These are phyloP conservation scores for Scutellaria minor DNA, from an alignment of 257 asterid genomes.

Conservation along the genomic window DNA sequence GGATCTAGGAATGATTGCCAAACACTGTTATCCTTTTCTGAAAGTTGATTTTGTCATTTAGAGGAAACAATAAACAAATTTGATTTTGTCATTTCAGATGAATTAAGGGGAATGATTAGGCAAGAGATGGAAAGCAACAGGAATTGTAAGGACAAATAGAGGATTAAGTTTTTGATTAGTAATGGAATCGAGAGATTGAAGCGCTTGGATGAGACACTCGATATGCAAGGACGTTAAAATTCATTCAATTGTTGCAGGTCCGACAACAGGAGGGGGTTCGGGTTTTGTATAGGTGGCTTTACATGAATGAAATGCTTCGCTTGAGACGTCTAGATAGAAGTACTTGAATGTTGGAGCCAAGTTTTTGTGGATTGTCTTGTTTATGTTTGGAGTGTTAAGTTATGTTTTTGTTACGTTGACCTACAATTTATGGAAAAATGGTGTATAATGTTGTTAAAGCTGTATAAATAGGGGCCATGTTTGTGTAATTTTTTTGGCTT, in stretches of 20 bases:
- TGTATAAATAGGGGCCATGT: slow-evolving; percentile 42
- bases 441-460: slow-evolving; percentile 36
- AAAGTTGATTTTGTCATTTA: too few species aligned
- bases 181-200: too few species aligned
- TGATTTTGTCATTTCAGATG: too few species aligned
- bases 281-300: slow-evolving; percentile 41
- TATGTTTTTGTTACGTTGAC: slow-evolving; percentile 38
- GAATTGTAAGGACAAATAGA: too few species aligned
- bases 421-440: slow-evolving; percentile 30
- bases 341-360: slow-evolving; percentile 29
- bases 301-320: slow-evolving; percentile 26
- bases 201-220: too few species aligned
- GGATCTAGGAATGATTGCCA: too few species aligned
- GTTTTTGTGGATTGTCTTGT: slow-evolving; percentile 15
- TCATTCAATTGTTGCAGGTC: slow-evolving; percentile 36
- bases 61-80: too few species aligned
- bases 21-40: too few species aligned
- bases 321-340: slow-evolving; percentile 16
- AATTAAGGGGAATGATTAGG: too few species aligned
- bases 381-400: slow-evolving; percentile 30
- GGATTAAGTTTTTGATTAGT: too few species aligned
- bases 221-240: too few species aligned
- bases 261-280: slow-evolving; percentile 8
- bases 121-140: too few species aligned
- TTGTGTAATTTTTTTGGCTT: slow-evolving; percentile 33